Evolutionary conservation across 176 grass and related monocot species (phyloP).

Genomic region (Aegilops sharonensis): DNA sequence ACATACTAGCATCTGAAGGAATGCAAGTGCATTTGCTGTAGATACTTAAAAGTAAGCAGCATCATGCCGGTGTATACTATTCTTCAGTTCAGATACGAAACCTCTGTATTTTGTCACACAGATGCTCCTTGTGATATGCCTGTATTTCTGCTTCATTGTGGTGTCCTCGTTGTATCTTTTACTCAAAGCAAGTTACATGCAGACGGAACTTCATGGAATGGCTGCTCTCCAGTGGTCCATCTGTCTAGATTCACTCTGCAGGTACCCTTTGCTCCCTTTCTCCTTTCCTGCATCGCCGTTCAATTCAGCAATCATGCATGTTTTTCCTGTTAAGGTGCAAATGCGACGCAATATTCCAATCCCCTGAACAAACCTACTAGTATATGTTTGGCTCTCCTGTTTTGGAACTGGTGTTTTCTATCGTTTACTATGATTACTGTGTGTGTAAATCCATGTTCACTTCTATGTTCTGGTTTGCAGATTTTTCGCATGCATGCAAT

Average conservation of each 20-base stretch:
- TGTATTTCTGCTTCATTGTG: neutral
- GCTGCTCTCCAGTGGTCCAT: constrained; percentile 87
- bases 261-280: constrained; percentile 39
- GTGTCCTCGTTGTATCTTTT: constrained; percentile 5
- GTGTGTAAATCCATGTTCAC: neutral
- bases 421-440: neutral
- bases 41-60: neutral
- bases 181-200: constrained; percentile 34
- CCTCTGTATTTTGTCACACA: neutral
- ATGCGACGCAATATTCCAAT: neutral
- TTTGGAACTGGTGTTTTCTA: neutral
- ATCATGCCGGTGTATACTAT: neutral
- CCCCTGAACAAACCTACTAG: neutral
- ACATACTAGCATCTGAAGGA: neutral
- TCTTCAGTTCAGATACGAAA: neutral
- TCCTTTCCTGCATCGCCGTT: neutral
- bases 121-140: neutral
- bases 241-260: constrained; percentile 93
- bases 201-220: constrained; percentile 91
- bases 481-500: neutral
- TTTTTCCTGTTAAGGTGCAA: neutral
- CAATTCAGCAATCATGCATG: neutral
- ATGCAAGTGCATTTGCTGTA: neutral
- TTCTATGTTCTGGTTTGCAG: neutral
- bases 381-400: neutral